Evolutionary conservation across 495 filamentous ascomycete species (phyloP), one percentile per base, ranked within the genome.

Genomic region (Cercophora sp.): DNA sequence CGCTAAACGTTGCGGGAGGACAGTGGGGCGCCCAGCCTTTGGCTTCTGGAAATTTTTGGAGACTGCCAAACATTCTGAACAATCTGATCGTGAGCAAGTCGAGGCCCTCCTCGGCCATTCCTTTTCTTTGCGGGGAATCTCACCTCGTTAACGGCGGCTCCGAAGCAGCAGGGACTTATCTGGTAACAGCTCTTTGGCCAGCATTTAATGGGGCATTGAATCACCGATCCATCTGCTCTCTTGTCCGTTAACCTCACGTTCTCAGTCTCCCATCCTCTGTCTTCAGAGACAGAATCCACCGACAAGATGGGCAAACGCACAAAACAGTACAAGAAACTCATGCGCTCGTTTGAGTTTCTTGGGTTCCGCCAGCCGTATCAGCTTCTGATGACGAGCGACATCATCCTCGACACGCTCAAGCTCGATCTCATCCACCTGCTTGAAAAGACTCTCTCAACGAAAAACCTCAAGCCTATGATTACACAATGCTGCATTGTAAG

Each of bases 241-340:
- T 32, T 32, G 8, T 13, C n/a, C n/a, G n/a, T n/a, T n/a, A n/a
- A n/a, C n/a, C n/a, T n/a, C n/a, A n/a, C n/a, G n/a, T n/a, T n/a
- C n/a, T n/a, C n/a, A n/a, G n/a, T n/a, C n/a, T n/a, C n/a, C n/a
- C n/a, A n/a, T n/a, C n/a, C n/a, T n/a, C n/a, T n/a, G n/a, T n/a
- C n/a, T n/a, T n/a, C n/a, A n/a, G n/a, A 24, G 50, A 32, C 39
- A 53, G 26, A 23, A 41, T 9, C 32, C 25, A 4, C 37, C 48
- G 10, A 6, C 59, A 61, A 44, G 26, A 67, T 67, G 63, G 91
- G 88, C 52, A 96, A 96, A 69, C 84, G 93, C 55, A 85, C 87
- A 5, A 98, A 96, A 75, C 87, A 90, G 66, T 98, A 97, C 71
- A 85, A 89, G 63, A 95, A 95, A 83, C 80, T 96, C 52, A 96